phyloP scores from a whole-genome alignment of 2,329 filamentous ascomycete species.

The Alternaria sp. region DNA sequence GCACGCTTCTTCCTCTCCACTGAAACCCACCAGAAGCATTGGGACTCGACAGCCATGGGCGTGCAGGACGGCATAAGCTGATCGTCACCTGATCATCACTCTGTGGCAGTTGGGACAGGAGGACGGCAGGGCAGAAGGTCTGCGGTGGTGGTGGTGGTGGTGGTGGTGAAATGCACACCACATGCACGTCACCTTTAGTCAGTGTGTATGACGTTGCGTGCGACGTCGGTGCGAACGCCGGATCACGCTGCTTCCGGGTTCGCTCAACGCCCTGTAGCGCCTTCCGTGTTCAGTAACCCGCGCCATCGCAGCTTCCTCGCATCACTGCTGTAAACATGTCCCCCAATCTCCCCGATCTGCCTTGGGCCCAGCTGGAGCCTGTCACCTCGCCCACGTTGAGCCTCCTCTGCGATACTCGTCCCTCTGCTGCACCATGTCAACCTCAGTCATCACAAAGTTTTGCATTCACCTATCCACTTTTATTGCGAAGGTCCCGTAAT shows the following conservation, averaged over 20 bases:
- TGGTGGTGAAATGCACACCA: neutral
- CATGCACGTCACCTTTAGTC: conserved; percentile 13
- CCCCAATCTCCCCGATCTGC: conserved; percentile 1
- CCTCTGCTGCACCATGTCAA: conserved; percentile 3
- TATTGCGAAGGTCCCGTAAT: conserved; percentile 3
- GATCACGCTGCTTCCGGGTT: conserved; percentile 20
- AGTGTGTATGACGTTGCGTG: conserved; percentile 11
- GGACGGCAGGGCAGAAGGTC: conserved; percentile 6
- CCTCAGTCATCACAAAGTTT: conserved; percentile 22
- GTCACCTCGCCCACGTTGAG: conserved; percentile 1
- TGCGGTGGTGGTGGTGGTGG: conserved; percentile 1
- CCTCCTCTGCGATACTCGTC: neutral
- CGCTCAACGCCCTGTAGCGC: conserved; percentile 16
- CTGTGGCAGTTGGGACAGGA: neutral
- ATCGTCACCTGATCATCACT: conserved; percentile 7
- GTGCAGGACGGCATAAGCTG: conserved; percentile 13
- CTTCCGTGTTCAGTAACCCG: conserved; percentile 26
- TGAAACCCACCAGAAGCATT: conserved; percentile 35
- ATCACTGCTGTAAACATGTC: conserved; percentile 7
- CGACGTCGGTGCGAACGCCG: conserved; percentile 21
- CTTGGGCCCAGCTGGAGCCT: neutral
- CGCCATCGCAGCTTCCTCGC: conserved; percentile 4
- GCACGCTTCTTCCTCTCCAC: conserved; percentile 26
- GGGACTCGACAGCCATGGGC: conserved; percentile 32
- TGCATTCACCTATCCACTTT: conserved; percentile 21